Evolutionary conservation across 1,284 basidiomycete genomes (phyloP).

Genomic region (Laetiporus sulphureus): DNA sequence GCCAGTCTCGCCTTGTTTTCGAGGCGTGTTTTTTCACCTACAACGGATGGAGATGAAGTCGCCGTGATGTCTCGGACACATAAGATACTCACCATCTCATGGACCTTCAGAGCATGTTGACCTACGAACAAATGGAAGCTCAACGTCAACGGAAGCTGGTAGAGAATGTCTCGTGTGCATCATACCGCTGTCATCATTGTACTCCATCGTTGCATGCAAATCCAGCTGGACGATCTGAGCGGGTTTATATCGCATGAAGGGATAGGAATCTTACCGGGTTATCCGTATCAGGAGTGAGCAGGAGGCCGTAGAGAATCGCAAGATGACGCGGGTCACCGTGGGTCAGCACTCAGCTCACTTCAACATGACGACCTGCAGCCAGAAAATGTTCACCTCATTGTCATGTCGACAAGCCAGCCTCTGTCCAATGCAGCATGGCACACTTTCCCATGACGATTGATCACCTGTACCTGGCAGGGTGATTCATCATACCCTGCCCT

Average conservation of each 20-base stretch:
- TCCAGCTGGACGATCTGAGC: slow-evolving; percentile 4
- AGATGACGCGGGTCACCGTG: neutral
- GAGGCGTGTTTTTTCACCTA: slow-evolving; percentile 8
- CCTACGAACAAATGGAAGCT: neutral
- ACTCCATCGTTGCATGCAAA: slow-evolving; percentile 11
- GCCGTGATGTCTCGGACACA: neutral
- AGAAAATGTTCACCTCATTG: slow-evolving; percentile 6
- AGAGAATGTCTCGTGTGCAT: neutral
- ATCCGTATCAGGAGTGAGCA: slow-evolving; percentile 10
- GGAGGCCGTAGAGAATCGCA: slow-evolving; percentile 8
- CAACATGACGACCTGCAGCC: no score
- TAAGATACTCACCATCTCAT: slow-evolving; percentile 5
- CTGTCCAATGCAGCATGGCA: slow-evolving; percentile 10
- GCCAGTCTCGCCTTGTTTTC: slow-evolving; percentile 4
- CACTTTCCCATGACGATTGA: slow-evolving; percentile 9
- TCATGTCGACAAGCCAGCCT: slow-evolving; percentile 10
- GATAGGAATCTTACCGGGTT: slow-evolving; percentile 5
- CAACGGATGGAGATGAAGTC: neutral
- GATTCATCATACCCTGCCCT: no score
- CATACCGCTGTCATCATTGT: slow-evolving; percentile 10
- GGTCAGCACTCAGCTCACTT: neutral
- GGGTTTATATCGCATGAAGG: neutral
- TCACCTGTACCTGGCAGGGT: no score
- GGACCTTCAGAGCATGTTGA: slow-evolving; percentile 9
- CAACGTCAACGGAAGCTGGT: neutral